These are phyloP conservation scores for Auriscalpium vulgare DNA, from an alignment of 768 basidiomycete species.

Conservation along the genomic window DNA sequence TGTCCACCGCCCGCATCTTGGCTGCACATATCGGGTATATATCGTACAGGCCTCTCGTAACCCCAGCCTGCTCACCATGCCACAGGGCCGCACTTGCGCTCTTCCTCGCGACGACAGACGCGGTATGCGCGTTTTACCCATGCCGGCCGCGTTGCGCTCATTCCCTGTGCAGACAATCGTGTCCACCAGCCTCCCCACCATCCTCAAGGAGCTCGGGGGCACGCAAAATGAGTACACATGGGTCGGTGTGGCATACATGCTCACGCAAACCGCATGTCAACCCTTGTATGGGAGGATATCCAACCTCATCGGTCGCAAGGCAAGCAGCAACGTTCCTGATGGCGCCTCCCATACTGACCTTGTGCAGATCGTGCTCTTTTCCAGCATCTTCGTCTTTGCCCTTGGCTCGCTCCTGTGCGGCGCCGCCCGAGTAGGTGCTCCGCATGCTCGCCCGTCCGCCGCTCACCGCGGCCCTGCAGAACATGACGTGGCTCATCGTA, in stretches of 20 bases:
- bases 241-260: constrained; percentile 80
- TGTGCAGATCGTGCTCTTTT: constrained; percentile 55
- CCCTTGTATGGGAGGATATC: constrained; percentile 77
- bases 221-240: constrained; percentile 73
- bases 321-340: constrained; percentile 23
- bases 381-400: constrained; percentile 68
- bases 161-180: constrained; percentile 49
- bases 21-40: constrained; percentile 14
- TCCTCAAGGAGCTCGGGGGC: constrained; percentile 59
- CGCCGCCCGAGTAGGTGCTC: constrained; percentile 48
- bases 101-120: constrained; percentile 83
- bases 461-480: constrained; percentile 25
- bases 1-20: constrained; percentile 8
- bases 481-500: constrained; percentile 55
- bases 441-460: constrained; percentile 12
- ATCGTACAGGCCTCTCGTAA: neutral
- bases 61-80: neutral
- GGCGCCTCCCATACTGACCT: constrained; percentile 2
- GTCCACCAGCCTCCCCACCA: constrained; percentile 78
- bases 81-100: constrained; percentile 67
- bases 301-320: constrained; percentile 75
- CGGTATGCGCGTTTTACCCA: constrained; percentile 38
- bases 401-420: constrained; percentile 78
- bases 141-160: constrained; percentile 2
- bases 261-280: constrained; percentile 81